Base-by-base conservation (phyloP, 1,284 basidiomycete genomes). In the Cryptococcus sp. region DNA sequence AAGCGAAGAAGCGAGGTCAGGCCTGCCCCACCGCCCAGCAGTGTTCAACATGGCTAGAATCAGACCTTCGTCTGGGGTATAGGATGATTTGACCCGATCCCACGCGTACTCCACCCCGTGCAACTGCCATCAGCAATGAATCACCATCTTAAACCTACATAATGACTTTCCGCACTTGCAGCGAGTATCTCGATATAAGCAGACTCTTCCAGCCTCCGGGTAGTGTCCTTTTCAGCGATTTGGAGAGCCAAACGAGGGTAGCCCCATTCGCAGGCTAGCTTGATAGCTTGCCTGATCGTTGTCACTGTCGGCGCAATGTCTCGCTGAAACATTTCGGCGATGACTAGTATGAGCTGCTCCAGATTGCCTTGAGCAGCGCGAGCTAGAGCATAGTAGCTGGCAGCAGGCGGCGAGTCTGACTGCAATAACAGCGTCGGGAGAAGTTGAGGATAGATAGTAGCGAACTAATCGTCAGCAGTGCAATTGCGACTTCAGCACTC, bases 31-130 rank as follows among this genome's bases (percentile, higher is more conserved):
- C 13, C 89, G 85, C 20, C 84, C 89, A 16, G 88, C 89, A 1
- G 87, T 85, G 63, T 88, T 82, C 22, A 93, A 83, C 13, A 91
- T 84, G 35, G 83, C 79, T 16, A 87, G 68, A 65, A 88, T 87
- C 17, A 87, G 74, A 0, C 90, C 90, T 80, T 92, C 89, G 65
- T 89, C 87, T 0, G 88, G 89, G 0, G 80, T 77, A 50, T 87
- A 70, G 80, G 79, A 40, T 84, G 72, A 20, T 82, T 86, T 84
- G 25, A 85, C 80, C 41, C 82, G 82, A 10, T 82, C 66, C 91
- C 90, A 93, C 43, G 84, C 85, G 50, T 74, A 71, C 39, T 81
- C 61, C 4, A 88, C 85, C 11, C 89, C 90, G 6, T 88, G 85
- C 22, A 81, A 77, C 89, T 93, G 49, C 17, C 49, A 54, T 62